These are phyloP conservation scores for Begonia peltatifolia DNA, from an alignment of 306 rosid genomes.

Conservation along the genomic window DNA sequence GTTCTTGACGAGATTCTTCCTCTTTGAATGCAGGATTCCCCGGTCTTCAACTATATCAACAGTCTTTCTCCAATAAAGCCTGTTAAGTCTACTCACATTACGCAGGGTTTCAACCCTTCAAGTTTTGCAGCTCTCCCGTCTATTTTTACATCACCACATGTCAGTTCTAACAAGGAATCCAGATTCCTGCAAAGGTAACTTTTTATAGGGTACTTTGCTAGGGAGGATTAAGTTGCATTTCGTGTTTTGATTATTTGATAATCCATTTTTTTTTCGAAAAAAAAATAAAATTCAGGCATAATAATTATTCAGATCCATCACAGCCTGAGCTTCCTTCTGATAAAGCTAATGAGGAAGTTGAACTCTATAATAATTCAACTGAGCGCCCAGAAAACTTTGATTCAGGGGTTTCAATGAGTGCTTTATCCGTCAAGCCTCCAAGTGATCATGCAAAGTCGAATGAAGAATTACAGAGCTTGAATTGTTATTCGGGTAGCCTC, in stretches of 20 bases:
- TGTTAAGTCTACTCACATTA: constrained; percentile 42
- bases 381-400: constrained; percentile 24
- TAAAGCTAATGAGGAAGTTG: constrained; percentile 35
- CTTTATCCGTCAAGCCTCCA: constrained; percentile 22
- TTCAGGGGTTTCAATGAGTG: constrained; percentile 12
- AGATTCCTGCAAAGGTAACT: constrained; percentile 57
- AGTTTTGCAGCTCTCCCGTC: constrained; percentile 64
- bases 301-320: constrained; percentile 32
- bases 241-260: not conserved
- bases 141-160: constrained; percentile 75
- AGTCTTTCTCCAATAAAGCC: constrained; percentile 84
- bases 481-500: constrained; percentile 45
- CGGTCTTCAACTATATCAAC: constrained; percentile 63
- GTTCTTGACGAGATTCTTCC: not conserved
- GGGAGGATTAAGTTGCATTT: too few relatives aligned
- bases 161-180: constrained; percentile 57
- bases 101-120: constrained; percentile 60
- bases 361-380: constrained; percentile 16
- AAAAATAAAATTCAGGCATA: too few relatives aligned
- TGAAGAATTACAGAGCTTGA: constrained; percentile 36
- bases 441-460: constrained; percentile 20
- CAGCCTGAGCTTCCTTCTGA: constrained; percentile 29
- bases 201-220: not conserved
- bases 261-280: not conserved
- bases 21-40: constrained; percentile 62